phyloP scores from a whole-genome alignment of 164 flowering plant species.

The Vitis cinerea region DNA sequence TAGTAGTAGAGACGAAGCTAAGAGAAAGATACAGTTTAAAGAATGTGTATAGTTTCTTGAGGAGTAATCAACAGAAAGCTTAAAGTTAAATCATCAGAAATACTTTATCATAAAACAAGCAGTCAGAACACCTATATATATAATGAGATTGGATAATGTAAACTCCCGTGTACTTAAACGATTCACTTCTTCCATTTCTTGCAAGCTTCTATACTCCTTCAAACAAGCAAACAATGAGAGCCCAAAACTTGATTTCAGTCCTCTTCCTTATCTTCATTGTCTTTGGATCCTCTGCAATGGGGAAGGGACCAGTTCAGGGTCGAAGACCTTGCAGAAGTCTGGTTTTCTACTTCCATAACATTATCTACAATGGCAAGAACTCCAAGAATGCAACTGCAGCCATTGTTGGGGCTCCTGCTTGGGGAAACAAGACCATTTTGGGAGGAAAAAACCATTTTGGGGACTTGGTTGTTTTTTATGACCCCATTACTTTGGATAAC shows the following conservation, averaged over 20 bases:
- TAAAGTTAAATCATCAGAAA: too few relatives aligned
- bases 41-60: too few relatives aligned
- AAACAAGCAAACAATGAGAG: neutral
- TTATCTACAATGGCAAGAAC: conserved; percentile 66
- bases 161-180: neutral
- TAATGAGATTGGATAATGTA: too few relatives aligned
- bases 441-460: conserved; percentile 60
- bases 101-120: too few relatives aligned
- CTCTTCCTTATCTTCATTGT: conserved; percentile 10
- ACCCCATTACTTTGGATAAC: conserved; percentile 72
- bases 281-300: neutral
- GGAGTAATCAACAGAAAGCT: too few relatives aligned
- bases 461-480: conserved; percentile 65
- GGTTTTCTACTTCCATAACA: conserved; percentile 68
- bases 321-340: conserved; percentile 53
- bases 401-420: conserved; percentile 54
- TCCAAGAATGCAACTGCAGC: conserved; percentile 65
- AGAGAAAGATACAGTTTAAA: too few relatives aligned
- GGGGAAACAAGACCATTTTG: conserved; percentile 54
- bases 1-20: too few relatives aligned
- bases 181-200: neutral
- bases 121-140: too few relatives aligned
- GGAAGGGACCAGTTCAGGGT: neutral
- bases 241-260: conserved; percentile 7
- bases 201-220: neutral